phyloP scores from a whole-genome alignment of 192 early-diverging fungal genomes.

The Spizellomyces sp. region DNA sequence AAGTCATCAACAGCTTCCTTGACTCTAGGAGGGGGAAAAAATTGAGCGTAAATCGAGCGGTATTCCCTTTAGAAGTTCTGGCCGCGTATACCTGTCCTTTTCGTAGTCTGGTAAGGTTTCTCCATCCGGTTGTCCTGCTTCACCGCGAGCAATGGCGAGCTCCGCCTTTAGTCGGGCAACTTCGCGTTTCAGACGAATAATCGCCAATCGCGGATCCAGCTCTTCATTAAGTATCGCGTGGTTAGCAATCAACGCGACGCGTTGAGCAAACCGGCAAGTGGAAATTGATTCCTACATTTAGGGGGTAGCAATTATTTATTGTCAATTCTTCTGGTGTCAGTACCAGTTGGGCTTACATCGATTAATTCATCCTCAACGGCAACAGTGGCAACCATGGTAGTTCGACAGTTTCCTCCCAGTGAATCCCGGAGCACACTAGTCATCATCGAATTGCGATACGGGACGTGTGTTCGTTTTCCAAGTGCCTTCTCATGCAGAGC shows the following conservation, averaged over 20 bases:
- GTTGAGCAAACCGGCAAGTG: conserved; percentile 66
- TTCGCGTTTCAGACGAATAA: conserved; percentile 54
- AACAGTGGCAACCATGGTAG: conserved; percentile 63
- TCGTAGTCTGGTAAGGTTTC: conserved; percentile 62
- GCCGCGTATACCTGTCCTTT: conserved; percentile 36
- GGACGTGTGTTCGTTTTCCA: conserved; percentile 59
- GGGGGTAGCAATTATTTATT: conserved; percentile 17
- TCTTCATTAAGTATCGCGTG: conserved; percentile 58
- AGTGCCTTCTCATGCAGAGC: conserved; percentile 59
- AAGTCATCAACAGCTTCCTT: conserved; percentile 53
- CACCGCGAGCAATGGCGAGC: conserved; percentile 55
- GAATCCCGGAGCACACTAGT: conserved; percentile 59
- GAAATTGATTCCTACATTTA: conserved; percentile 59
- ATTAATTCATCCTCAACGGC: conserved; percentile 61
- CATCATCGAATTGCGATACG: conserved; percentile 69
- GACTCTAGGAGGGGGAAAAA: conserved; percentile 33
- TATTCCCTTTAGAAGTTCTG: background rate
- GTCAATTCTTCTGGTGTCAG: background rate
- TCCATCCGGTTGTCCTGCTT: conserved; percentile 30
- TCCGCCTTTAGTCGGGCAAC: conserved; percentile 55
- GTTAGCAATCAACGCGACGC: conserved; percentile 63
- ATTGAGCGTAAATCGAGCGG: too few species aligned
- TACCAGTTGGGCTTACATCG: conserved; percentile 41
- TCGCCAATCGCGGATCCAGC: conserved; percentile 57
- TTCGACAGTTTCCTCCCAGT: conserved; percentile 66